Evolutionary conservation across 257 asterid species (phyloP).

Genomic region (Phtheirospermum japonicum): DNA sequence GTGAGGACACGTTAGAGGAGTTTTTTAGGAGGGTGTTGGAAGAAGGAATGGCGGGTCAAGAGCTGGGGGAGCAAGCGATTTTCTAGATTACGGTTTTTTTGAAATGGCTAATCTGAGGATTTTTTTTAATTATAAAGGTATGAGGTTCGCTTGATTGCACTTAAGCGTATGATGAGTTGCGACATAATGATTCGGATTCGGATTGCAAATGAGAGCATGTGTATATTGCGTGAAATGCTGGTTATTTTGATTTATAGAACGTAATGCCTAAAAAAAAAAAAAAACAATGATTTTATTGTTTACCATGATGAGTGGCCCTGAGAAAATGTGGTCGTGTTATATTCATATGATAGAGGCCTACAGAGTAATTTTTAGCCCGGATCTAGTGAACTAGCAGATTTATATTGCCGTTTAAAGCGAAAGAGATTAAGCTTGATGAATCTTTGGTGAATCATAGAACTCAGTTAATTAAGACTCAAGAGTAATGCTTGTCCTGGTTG

Average conservation of each 20-base stretch:
- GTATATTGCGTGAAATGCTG: slow-evolving; percentile 18
- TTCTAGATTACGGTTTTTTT: slow-evolving; percentile 35
- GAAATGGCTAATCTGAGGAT: no score
- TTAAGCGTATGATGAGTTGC: slow-evolving; percentile 21
- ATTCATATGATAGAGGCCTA: no score
- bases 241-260: neutral
- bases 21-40: slow-evolving; percentile 74
- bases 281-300: no score
- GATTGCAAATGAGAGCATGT: slow-evolving; percentile 8
- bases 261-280: neutral
- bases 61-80: slow-evolving; percentile 84
- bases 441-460: no score
- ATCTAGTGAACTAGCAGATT: no score
- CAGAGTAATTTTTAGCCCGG: no score
- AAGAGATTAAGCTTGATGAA: no score
- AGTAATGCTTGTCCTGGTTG: no score
- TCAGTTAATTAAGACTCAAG: no score
- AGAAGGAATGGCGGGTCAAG: slow-evolving; percentile 93
- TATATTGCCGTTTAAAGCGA: no score
- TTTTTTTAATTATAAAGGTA: slow-evolving; percentile 16
- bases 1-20: slow-evolving; percentile 78
- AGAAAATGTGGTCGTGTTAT: no score
- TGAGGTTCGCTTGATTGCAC: slow-evolving; percentile 15
- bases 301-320: no score
- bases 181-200: slow-evolving; percentile 1